A percentile compares a stretch with the other conserved stretches of the same genome.
These are phyloP conservation scores for Paraconiothyrium brasiliense DNA, from an alignment of 2,329 filamentous ascomycete genomes.

Conservation along the genomic window DNA sequence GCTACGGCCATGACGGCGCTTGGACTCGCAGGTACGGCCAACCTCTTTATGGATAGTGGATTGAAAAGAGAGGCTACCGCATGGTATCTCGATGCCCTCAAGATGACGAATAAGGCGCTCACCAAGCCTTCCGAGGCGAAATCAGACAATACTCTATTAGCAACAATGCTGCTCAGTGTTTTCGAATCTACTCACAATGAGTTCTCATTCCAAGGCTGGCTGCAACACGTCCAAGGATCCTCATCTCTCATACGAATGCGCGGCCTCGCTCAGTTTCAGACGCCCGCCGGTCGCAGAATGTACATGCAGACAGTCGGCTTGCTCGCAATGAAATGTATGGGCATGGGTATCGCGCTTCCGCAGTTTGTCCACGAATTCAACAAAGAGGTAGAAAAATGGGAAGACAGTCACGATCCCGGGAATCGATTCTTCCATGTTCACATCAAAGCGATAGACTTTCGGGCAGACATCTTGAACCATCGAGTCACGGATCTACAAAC, in stretches of 20 bases:
- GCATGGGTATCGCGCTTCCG: conserved; percentile 32
- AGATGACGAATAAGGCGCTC: conserved; percentile 44
- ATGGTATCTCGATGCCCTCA: conserved; percentile 45
- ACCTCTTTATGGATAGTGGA: conserved; percentile 34
- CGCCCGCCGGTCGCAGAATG: conserved; percentile 42
- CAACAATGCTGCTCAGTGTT: conserved; percentile 42
- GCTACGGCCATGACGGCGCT: conserved; percentile 47
- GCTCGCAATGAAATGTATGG: conserved; percentile 43
- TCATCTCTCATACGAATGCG: conserved; percentile 44
- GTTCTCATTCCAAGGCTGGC: conserved; percentile 41
- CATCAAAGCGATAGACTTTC: conserved; percentile 37
- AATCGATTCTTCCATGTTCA: conserved; percentile 42
- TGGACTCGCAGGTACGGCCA: conserved; percentile 44
- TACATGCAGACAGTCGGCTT: conserved; percentile 41
- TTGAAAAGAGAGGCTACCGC: conserved; percentile 40
- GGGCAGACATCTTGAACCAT: conserved; percentile 34
- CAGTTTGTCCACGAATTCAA: conserved; percentile 38
- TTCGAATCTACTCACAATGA: conserved; percentile 48
- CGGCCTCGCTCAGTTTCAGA: conserved; percentile 39
- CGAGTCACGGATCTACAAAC: conserved; percentile 25
- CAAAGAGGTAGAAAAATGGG: conserved; percentile 30
- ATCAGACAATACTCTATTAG: conserved; percentile 43
- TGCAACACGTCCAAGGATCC: conserved; percentile 48
- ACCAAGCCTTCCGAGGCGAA: conserved; percentile 35
- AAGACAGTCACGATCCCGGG: conserved; percentile 34